Evolutionary conservation across 2,329 filamentous ascomycete genomes (phyloP).

Genomic region (Emericellopsis atlantica): DNA sequence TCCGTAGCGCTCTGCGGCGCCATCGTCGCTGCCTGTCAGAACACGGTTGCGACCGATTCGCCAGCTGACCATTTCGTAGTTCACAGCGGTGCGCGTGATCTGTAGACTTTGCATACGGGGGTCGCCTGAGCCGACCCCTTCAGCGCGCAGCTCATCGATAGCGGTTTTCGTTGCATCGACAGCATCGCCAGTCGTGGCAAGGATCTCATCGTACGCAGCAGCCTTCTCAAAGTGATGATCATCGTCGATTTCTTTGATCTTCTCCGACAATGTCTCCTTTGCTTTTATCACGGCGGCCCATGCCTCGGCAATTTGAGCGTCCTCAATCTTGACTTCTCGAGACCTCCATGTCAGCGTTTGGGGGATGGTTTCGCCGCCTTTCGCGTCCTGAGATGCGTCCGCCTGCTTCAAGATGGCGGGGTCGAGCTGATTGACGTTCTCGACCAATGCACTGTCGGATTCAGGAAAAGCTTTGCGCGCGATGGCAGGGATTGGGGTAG

Average conservation of each 20-base stretch:
- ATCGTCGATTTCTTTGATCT: slow-evolving; percentile 27
- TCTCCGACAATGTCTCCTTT: slow-evolving; percentile 33
- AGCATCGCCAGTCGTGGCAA: slow-evolving; percentile 84
- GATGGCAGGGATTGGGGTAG: slow-evolving; percentile 67
- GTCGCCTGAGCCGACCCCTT: slow-evolving; percentile 76
- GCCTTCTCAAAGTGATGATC: slow-evolving; percentile 55
- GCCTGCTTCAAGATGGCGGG: slow-evolving; percentile 44
- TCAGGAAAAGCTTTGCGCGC: slow-evolving; percentile 67
- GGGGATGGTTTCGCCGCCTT: slow-evolving; percentile 39
- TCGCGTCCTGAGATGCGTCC: slow-evolving; percentile 17
- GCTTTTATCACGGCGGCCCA: slow-evolving; percentile 56
- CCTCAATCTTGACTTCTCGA: slow-evolving; percentile 76
- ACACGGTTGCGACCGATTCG: slow-evolving; percentile 86
- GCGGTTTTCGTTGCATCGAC: slow-evolving; percentile 88
- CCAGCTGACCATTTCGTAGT: slow-evolving; percentile 91
- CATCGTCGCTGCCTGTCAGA: slow-evolving; percentile 72
- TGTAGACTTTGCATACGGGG: slow-evolving; percentile 83
- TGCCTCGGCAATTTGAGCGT: slow-evolving; percentile 80
- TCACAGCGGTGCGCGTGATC: slow-evolving; percentile 84
- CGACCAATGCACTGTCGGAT: slow-evolving; percentile 47
- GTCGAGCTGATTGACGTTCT: slow-evolving; percentile 59
- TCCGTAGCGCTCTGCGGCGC: slow-evolving; percentile 44
- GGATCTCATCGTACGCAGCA: slow-evolving; percentile 79
- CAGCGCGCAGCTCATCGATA: slow-evolving; percentile 77
- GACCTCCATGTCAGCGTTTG: slow-evolving; percentile 77